Evolutionary conservation across 345 rosid species (phyloP), one percentile per base, ranked within the genome.

Genomic region (Arabidopsis suecica): DNA sequence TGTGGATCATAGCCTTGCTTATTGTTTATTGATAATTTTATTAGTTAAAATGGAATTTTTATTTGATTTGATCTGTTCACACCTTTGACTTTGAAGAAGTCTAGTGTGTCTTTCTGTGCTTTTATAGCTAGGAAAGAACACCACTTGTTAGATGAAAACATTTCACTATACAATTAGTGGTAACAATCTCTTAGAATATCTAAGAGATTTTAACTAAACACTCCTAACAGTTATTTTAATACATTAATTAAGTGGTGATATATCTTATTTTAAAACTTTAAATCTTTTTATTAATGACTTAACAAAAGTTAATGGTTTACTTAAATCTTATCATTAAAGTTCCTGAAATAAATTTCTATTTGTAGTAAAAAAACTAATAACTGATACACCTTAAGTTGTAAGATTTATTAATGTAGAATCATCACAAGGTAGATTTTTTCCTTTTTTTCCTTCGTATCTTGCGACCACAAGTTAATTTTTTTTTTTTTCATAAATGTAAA

Each of bases 21-120:
- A 20, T 56, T 45, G 36, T 54, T 54, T 37, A 48, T 51, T 40
- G n/a, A 41, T 41, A 41, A 11, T 36, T 33, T 36, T 30, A 9
- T 50, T 60, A 54, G 13, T 22, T 28, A 28, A 42, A 45, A 7
- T 11, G 18, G 54, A 9, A 33, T 22, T 59, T 44, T 22, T 48
- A 6, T 68, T 13, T 60, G 23, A 20, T 53, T 76, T 77, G 76
- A 70, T 77, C 16, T 38, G 45, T 71, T 77, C 80, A 48, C 38
- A 48, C 47, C 12, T 71, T 71, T 71, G 80, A 77, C 72, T 64
- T 77, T 71, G 72, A 56, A 71, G 30, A 65, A 71, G 76, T 70
- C 75, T 76, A 3, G 11, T 74, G 16, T 65, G 16, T 34, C 76
- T 41, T 65, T 45, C 63, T 41, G 62, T 72, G 53, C 44, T 32